phyloP scores from a whole-genome alignment of 2,329 filamentous ascomycete species.

The Pyrenochaeta sp. region DNA sequence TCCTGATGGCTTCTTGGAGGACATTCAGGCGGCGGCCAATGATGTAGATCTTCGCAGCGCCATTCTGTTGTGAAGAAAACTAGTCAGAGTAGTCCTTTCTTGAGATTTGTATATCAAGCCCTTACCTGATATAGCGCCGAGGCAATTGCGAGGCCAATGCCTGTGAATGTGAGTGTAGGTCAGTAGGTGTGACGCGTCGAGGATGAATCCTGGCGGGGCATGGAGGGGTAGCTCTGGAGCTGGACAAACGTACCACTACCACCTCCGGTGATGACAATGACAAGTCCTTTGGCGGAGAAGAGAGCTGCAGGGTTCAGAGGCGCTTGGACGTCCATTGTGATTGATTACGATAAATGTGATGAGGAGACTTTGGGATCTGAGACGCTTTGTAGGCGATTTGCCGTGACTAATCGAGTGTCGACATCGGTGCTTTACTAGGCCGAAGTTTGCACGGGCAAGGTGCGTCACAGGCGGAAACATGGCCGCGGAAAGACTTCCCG shows the following conservation, averaged over 20 bases:
- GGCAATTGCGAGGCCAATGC: slow-evolving; percentile 52
- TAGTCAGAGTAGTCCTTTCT: too few species aligned
- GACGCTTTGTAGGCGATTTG: neutral
- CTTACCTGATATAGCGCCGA: slow-evolving; percentile 46
- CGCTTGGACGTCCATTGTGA: slow-evolving; percentile 47
- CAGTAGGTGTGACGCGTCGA: neutral
- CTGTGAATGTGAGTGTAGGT: slow-evolving; percentile 26
- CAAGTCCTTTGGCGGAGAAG: slow-evolving; percentile 52
- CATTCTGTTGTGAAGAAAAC: slow-evolving; percentile 34
- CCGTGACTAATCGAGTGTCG: slow-evolving; percentile 4
- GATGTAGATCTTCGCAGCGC: slow-evolving; percentile 55
- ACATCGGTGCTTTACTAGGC: slow-evolving; percentile 16
- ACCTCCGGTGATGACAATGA: slow-evolving; percentile 54
- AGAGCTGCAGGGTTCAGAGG: slow-evolving; percentile 44
- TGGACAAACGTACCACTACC: slow-evolving; percentile 46
- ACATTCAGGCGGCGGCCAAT: slow-evolving; percentile 54
- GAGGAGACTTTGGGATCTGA: neutral
- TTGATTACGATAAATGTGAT: slow-evolving; percentile 1
- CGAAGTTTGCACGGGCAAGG: slow-evolving; percentile 3
- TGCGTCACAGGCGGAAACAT: slow-evolving; percentile 21
- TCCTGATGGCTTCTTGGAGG: slow-evolving; percentile 51
- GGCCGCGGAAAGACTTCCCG: slow-evolving; percentile 1
- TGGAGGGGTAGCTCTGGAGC: slow-evolving; percentile 37
- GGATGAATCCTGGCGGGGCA: slow-evolving; percentile 21
- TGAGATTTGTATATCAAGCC: too few species aligned